These are phyloP conservation scores for Pyrenophora tritici-repentis DNA, from an alignment of 2,329 filamentous ascomycete species.

Conservation along the genomic window DNA sequence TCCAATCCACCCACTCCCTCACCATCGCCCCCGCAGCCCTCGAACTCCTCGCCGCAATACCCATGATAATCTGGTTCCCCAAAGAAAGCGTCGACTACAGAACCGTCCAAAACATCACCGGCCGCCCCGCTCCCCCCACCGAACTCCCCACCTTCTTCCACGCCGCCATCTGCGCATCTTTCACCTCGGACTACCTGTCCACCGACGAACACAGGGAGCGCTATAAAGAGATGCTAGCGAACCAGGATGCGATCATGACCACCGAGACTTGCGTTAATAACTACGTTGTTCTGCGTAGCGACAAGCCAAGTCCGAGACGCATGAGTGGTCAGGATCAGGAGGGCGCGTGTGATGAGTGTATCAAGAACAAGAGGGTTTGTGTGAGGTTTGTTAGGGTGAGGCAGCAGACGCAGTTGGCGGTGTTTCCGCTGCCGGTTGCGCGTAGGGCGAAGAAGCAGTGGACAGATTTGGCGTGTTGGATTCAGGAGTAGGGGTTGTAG, in stretches of 20 bases:
- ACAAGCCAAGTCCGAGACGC: no score
- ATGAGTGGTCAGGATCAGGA: neutral
- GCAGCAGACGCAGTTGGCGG: neutral
- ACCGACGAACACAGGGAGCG: neutral
- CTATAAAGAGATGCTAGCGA: neutral
- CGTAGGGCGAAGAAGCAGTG: neutral
- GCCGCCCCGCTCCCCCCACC: no score
- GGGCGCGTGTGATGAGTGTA: constrained; percentile 1
- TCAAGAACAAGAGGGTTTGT: neutral
- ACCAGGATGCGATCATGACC: neutral
- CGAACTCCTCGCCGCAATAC: no score
- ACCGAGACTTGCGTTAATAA: neutral
- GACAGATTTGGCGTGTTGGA: neutral
- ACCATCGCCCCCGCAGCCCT: no score
- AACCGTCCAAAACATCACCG: no score
- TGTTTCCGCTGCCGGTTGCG: neutral
- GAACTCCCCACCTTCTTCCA: neutral
- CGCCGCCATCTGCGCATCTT: neutral
- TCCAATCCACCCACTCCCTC: no score
- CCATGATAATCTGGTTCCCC: no score
- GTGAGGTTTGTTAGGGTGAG: neutral
- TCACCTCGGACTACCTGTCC: neutral
- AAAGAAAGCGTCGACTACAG: no score
- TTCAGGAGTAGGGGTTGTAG: no score
- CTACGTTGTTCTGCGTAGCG: neutral